These are phyloP conservation scores for Colletotrichum sp. DNA, from an alignment of 2,329 filamentous ascomycete species.

Conservation along the genomic window DNA sequence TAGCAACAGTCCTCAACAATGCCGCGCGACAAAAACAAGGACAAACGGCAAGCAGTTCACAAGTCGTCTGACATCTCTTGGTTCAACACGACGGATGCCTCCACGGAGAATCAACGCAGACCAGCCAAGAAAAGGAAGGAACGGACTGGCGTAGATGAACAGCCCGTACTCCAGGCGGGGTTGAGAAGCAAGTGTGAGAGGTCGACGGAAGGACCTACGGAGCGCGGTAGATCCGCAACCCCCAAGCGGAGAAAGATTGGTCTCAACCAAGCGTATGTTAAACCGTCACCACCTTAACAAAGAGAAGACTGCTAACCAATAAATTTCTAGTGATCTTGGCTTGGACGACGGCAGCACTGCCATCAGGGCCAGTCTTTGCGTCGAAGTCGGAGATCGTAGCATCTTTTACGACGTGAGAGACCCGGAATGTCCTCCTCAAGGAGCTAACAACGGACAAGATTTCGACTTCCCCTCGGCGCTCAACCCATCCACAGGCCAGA, in stretches of 20 bases:
- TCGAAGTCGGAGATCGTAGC: not conserved
- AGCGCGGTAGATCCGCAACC: not conserved
- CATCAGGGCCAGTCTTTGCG: not conserved
- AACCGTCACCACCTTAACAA: not conserved
- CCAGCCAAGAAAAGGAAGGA: not conserved
- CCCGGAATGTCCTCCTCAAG: not conserved
- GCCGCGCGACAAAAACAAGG: not conserved
- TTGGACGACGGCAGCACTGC: not conserved
- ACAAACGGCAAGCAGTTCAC: not conserved
- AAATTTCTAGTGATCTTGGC: not conserved
- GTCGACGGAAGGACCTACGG: not conserved
- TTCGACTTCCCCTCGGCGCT: not conserved
- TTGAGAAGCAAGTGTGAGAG: not conserved
- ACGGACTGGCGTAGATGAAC: not conserved
- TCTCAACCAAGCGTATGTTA: not conserved
- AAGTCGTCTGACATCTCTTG: not conserved
- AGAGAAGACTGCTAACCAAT: not conserved
- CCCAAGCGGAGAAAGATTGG: not conserved
- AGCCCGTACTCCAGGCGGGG: not conserved
- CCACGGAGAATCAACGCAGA: not conserved
- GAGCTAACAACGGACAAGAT: not conserved
- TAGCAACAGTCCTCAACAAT: not conserved
- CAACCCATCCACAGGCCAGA: not conserved
- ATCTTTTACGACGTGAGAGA: not conserved
- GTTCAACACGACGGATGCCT: not conserved